These are phyloP conservation scores for Blepharisma undulans DNA, from an alignment of 169 alveolate species.

Conservation along the genomic window DNA sequence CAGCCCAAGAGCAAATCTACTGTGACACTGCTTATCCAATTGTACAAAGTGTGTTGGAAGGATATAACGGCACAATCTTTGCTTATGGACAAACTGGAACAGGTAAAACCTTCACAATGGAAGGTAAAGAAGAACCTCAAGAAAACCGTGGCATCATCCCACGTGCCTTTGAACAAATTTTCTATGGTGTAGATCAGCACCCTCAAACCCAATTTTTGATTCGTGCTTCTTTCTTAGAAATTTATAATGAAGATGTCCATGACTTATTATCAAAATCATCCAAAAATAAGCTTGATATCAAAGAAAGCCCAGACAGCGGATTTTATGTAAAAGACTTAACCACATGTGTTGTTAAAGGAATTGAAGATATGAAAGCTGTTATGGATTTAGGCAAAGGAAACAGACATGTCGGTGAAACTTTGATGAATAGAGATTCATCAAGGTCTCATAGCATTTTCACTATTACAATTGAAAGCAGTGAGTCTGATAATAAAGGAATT, in stretches of 20 bases:
- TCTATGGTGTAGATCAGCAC: slow-evolving; percentile 73
- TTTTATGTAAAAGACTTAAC: slow-evolving; percentile 81
- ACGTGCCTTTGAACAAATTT: slow-evolving; percentile 90
- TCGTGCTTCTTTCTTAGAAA: slow-evolving; percentile 81
- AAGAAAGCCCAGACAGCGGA: slow-evolving; percentile 84
- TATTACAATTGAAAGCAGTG: slow-evolving; percentile 76
- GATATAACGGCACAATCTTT: slow-evolving; percentile 90
- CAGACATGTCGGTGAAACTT: slow-evolving; percentile 67
- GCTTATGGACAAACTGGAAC: slow-evolving; percentile 87
- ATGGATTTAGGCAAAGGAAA: slow-evolving; percentile 33
- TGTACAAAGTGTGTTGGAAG: slow-evolving; percentile 91
- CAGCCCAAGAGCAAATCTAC: slow-evolving; percentile 77
- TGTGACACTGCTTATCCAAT: slow-evolving; percentile 90
- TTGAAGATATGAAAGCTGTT: slow-evolving; percentile 86
- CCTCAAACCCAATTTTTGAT: slow-evolving; percentile 41
- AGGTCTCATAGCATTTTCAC: slow-evolving; percentile 91
- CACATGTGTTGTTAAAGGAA: slow-evolving; percentile 83
- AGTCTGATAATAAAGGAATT: slow-evolving; percentile 41
- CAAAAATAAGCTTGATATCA: slow-evolving; percentile 83
- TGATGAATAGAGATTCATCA: slow-evolving; percentile 77
- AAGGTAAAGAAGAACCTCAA: slow-evolving; percentile 47
- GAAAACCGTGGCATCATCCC: slow-evolving; percentile 87
- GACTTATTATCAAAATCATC: slow-evolving; percentile 88
- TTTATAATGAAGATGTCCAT: slow-evolving; percentile 88
- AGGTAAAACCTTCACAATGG: slow-evolving; percentile 84